Evolutionary conservation across 768 basidiomycete species (phyloP).

Genomic region (Cystobasidium onofrii): DNA sequence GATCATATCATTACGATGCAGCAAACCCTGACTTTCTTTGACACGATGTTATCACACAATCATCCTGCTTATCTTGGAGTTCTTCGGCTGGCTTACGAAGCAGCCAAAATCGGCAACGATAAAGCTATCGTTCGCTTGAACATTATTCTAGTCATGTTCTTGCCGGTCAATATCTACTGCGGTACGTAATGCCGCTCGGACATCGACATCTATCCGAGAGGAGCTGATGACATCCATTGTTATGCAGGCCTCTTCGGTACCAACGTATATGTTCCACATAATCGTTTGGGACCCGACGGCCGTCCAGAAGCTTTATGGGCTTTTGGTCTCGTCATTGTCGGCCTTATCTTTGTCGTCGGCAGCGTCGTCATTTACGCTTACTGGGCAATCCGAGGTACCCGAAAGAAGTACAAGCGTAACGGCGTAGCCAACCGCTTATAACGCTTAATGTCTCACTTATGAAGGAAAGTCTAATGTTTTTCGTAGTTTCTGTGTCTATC

Average conservation of each 20-base stretch:
- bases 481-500: too few relatives aligned
- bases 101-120: slow-evolving; percentile 59
- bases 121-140: slow-evolving; percentile 61
- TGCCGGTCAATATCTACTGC: slow-evolving; percentile 56
- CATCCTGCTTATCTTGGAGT: slow-evolving; percentile 78
- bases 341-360: background rate
- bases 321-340: slow-evolving; percentile 21
- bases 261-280: slow-evolving; percentile 61
- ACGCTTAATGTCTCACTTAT: background rate
- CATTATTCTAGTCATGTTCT: slow-evolving; percentile 58
- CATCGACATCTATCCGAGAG: too few relatives aligned
- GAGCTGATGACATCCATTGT: background rate
- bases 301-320: slow-evolving; percentile 48
- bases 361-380: background rate
- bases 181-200: slow-evolving; percentile 41
- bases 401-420: slow-evolving; percentile 5
- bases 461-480: too few relatives aligned
- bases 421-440: slow-evolving; percentile 10
- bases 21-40: slow-evolving; percentile 73
- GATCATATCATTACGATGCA: slow-evolving; percentile 86
- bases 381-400: slow-evolving; percentile 13
- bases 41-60: slow-evolving; percentile 76
- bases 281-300: slow-evolving; percentile 46
- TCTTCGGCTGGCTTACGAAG: slow-evolving; percentile 57
- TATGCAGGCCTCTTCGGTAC: slow-evolving; percentile 59